A percentile compares a stretch with the other conserved stretches of the same genome.
phyloP scores from a whole-genome alignment of 2,329 filamentous ascomycete species.

The Atkinsonella hypoxylon region DNA sequence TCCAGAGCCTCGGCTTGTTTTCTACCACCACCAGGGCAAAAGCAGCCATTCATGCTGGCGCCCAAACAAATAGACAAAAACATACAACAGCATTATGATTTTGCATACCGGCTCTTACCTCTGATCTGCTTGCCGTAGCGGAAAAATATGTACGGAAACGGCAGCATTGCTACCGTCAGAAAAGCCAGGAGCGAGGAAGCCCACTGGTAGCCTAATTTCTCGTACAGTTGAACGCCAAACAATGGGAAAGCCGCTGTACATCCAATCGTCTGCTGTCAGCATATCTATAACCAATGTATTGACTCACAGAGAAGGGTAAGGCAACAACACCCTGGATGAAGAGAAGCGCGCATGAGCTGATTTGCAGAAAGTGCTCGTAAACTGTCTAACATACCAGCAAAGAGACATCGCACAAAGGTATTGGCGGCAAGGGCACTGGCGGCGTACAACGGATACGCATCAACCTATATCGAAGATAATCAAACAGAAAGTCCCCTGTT shows the following conservation, averaged over 20 bases:
- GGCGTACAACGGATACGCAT: conserved; percentile 65
- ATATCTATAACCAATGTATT: not conserved
- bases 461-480: conserved; percentile 34
- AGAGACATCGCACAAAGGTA: conserved; percentile 63
- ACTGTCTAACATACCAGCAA: conserved; percentile 43
- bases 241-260: conserved; percentile 57
- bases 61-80: not conserved
- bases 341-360: not conserved
- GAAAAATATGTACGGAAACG: conserved; percentile 54
- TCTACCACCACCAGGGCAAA: not conserved
- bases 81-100: conserved; percentile 10
- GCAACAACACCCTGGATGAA: not conserved
- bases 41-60: not conserved
- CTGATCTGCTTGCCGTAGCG: conserved; percentile 46
- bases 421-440: conserved; percentile 75
- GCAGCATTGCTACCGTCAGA: conserved; percentile 48
- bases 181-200: conserved; percentile 50
- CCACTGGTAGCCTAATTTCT: conserved; percentile 58
- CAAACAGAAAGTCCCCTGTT: too few species aligned
- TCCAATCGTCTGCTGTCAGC: conserved; percentile 6
- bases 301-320: not conserved
- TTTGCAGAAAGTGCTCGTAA: conserved; percentile 1
- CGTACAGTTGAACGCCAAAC: conserved; percentile 64
- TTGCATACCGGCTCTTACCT: conserved; percentile 41
- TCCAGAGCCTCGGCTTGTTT: not conserved